Evolutionary conservation across 768 basidiomycete species (phyloP).

Genomic region (Phylloporus rhodoxanthus): DNA sequence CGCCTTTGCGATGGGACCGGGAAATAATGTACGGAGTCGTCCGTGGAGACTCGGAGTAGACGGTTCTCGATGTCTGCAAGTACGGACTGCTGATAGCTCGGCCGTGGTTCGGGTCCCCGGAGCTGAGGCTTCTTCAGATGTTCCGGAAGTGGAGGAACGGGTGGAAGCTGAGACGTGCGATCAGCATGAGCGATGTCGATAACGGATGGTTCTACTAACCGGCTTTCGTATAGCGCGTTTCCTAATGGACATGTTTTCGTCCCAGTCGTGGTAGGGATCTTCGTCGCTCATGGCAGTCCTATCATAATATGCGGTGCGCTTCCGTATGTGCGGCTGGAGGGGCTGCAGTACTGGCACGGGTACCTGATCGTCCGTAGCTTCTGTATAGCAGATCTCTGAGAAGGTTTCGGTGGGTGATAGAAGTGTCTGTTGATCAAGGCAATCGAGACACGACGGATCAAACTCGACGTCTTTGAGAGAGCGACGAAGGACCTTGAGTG

Average conservation of each 20-base stretch:
- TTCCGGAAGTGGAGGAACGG: conserved; percentile 26
- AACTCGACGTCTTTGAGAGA: conserved; percentile 35
- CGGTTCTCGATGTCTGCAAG: conserved; percentile 29
- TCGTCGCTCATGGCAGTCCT: conserved; percentile 32
- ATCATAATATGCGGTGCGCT: conserved; percentile 22
- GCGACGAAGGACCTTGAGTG: conserved; percentile 30
- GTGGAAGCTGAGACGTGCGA: conserved; percentile 16
- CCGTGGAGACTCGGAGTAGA: conserved; percentile 21
- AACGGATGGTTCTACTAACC: conserved; percentile 13
- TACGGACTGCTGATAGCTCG: conserved; percentile 28
- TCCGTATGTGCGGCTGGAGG: conserved; percentile 31
- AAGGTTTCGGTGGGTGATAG: conserved; percentile 37
- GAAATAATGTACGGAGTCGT: conserved; percentile 31
- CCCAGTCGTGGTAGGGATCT: conserved; percentile 33
- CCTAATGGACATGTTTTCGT: conserved; percentile 31
- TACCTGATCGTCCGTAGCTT: conserved; percentile 33
- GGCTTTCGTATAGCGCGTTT: conserved; percentile 6
- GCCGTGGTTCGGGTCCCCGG: conserved; percentile 10
- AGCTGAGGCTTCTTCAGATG: conserved; percentile 15
- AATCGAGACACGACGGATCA: conserved; percentile 37
- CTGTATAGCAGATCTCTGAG: conserved; percentile 39
- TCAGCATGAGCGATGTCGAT: conserved; percentile 1
- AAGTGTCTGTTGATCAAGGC: conserved; percentile 40
- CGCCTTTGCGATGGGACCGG: conserved; percentile 30
- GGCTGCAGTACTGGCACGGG: conserved; percentile 28